Evolutionary conservation across 2,329 filamentous ascomycete genomes (phyloP), one percentile per base, ranked within the genome.

Genomic region (Alternaria sp.): DNA sequence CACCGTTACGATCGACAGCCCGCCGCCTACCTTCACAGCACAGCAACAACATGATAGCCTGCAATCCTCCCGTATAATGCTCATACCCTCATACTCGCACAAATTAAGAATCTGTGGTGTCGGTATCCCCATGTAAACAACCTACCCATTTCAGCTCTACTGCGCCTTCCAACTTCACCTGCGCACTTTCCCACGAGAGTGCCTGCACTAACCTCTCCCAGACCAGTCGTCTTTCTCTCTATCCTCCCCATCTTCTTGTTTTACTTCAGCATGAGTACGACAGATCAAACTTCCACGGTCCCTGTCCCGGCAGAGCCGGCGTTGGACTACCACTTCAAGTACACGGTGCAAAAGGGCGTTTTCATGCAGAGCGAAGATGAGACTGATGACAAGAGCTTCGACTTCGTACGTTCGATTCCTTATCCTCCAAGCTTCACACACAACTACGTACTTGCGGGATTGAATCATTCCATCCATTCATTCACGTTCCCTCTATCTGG

Each of bases 281-380:
- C 43, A 8, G 26, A 45, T 12, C 11, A 43, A 2, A 25, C 45
- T 3, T 30, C 55, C 14, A 26, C 50, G 2, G 26, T 55, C 2
- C 59, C 62, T 5, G 58, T 61, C 3, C 58, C 63, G 33, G 47
- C 41, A 6, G 53, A 54, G 5, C 54, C 57, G 26, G 59, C 61
- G 7, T 57, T 33, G 20, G 59, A 67, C 18, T 74, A 69, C 23
- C 83, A 86, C 63, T 86, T 88, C 72, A 84, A 86, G 55, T 91
- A 89, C 73, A 85, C 85, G 0, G 85, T 87, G 0, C 82, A 90
- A 1, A 82, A 82, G 6, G 89, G 88, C 0, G 88, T 87, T 75
- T 92, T 92, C 67, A 76, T 87, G 49, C 89, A 92, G 71, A 88
- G 90, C 68, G 85, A 90, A 30, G 74, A 83, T 0, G 74, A 79